phyloP scores from a whole-genome alignment of 495 filamentous ascomycete genomes.

The Neurospora sp. region DNA sequence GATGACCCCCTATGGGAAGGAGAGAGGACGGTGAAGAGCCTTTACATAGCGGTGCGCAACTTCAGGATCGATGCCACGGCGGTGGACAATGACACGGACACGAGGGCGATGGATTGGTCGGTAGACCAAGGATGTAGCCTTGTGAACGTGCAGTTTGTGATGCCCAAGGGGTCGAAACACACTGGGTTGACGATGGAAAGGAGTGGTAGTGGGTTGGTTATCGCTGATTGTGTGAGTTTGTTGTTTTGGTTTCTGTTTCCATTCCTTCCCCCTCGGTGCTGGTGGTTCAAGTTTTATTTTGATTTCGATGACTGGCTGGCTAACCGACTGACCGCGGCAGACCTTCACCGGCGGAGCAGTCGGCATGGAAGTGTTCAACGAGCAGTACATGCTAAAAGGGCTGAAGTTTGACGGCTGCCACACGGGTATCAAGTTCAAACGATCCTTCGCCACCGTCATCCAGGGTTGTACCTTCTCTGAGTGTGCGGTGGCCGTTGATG shows the following conservation, averaged over 20 bases:
- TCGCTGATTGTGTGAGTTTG: slow-evolving; percentile 38
- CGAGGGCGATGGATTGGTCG: background rate
- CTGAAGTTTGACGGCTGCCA: slow-evolving; percentile 8
- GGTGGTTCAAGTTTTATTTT: background rate
- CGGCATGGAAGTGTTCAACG: slow-evolving; percentile 37
- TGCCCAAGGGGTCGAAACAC: slow-evolving; percentile 38
- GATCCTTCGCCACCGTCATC: background rate
- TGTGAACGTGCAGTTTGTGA: background rate
- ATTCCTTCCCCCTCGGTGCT: background rate
- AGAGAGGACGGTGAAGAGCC: background rate
- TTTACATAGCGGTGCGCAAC: background rate
- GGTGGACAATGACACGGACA: background rate
- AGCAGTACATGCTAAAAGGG: slow-evolving; percentile 36
- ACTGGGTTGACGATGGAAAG: slow-evolving; percentile 29
- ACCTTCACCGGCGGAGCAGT: slow-evolving; percentile 38
- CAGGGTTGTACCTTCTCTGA: slow-evolving; percentile 28
- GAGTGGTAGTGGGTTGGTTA: slow-evolving; percentile 34
- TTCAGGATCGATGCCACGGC: background rate
- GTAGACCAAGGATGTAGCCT: background rate
- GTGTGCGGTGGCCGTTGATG: slow-evolving; percentile 47
- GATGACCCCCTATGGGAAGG: background rate
- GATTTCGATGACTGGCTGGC: background rate
- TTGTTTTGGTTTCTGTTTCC: background rate
- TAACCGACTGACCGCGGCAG: slow-evolving; percentile 9
- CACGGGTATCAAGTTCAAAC: background rate